phyloP scores from a whole-genome alignment of 1,284 basidiomycete species.

The Abortiporus biennis region DNA sequence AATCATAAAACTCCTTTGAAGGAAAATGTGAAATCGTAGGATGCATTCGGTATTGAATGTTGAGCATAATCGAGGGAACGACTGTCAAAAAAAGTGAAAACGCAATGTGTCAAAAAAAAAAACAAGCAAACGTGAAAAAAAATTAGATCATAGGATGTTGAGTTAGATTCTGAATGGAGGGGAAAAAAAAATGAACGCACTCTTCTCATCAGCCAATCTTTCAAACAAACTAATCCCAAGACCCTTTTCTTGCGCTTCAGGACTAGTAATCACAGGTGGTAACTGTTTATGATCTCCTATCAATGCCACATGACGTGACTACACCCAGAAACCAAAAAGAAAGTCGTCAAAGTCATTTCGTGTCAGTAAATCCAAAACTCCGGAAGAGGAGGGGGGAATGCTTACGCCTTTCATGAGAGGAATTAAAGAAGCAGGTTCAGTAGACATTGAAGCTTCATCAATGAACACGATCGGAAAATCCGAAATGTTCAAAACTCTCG shows the following conservation, averaged over 20 bases:
- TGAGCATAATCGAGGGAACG: conserved; percentile 83
- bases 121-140: too few species aligned
- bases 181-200: conserved; percentile 35
- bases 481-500: conserved; percentile 48
- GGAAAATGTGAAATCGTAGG: conserved; percentile 86
- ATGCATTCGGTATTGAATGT: conserved; percentile 94
- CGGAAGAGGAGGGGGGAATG: conserved; percentile 3
- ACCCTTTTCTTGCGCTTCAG: conserved; percentile 64
- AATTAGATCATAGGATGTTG: too few species aligned
- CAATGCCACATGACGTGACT: conserved; percentile 79
- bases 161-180: too few species aligned
- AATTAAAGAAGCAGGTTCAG: conserved; percentile 83
- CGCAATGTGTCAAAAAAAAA: too few species aligned
- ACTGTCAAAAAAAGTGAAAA: conserved; percentile 31
- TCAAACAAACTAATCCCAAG: conserved; percentile 85
- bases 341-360: too few species aligned
- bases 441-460: conserved; percentile 95
- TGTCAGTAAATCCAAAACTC: conserved; percentile 6
- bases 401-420: conserved; percentile 86
- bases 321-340: conserved; percentile 17
- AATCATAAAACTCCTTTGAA: conserved; percentile 77
- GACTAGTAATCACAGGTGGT: conserved; percentile 82
- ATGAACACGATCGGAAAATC: conserved; percentile 94
- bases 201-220: conserved; percentile 72
- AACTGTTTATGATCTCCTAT: conserved; percentile 97